Base-by-base conservation (phyloP, 78 protist species). In the Dictyostelium capitatum region DNA sequence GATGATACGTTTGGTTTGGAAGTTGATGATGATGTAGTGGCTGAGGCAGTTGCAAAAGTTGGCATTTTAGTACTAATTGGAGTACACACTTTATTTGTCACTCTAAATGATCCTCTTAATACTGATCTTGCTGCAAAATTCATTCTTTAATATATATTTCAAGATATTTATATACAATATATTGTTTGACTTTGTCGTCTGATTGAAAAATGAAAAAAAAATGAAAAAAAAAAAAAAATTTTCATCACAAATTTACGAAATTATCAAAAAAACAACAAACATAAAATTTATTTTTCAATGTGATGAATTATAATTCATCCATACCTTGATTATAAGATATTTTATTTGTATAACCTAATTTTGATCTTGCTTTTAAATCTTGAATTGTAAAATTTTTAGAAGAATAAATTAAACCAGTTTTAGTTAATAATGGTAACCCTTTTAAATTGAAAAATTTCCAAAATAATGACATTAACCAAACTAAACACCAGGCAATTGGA, bases 351-450 rank as follows among this genome's bases (percentile, higher is more conserved):
- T 77, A 87, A 30, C 72, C 75, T 12, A 87, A 50, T 50, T 56
- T 54, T 32, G 4, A 14, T 53, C 92, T 47, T 23, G 92, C 92
- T 50, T 87, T 87, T 4, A 23, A 4, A 41, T 87, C 92, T 14
- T 25, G 47, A 11, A 87, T 32, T 47, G 82, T 62, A 50, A 87
- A 80, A 50, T 59, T 47, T 50, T 74, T 75, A 8, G 92, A 87
- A 19, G 75, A 41, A 64, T 87, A 87, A 20, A 77, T 77, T 12
- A 87, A 43, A 32, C 92, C 92, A 19, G 92, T 87, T 62, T 87
- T 87, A 37, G 92, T 87, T 19, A 87, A 56, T 47, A 87, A 32
- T 19, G 92, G 92, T 28, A 87, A 69, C 5, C 92, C 92, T 23
- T 48, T 30, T 6, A 87, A 48, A 20, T 70, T 20, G 54, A 87